Evolutionary conservation across 2,329 filamentous ascomycete genomes (phyloP), one percentile per base, ranked within the genome.

Genomic region (Pseudogymnoascus sp.): DNA sequence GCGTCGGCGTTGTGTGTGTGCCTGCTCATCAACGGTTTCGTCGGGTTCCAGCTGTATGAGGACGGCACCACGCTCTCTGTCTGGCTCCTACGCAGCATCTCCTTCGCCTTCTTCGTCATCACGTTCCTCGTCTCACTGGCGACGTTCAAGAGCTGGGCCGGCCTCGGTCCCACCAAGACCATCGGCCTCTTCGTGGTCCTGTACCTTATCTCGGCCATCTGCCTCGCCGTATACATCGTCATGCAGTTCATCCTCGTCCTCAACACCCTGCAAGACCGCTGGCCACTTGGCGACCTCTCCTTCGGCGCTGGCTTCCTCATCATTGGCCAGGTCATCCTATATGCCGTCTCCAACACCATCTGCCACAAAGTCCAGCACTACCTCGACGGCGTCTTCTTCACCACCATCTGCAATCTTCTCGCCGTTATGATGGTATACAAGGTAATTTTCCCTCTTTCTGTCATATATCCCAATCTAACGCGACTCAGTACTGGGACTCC

Each of bases 351-450:
- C 78, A 82, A 88, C 68, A 85, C 83, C 67, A 93, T 99, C 71
- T 99, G 95, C 79, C 83, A 88, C 61, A 84, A 85, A 56, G 86
- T 93, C 40, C 87, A 91, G 76, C 95, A 99, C 76, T 99, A 97
- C 74, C 78, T 99, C 59, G 95, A 99, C 72, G 93, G 93, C 0
- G 78, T 97, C 59, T 96, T 97, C 79, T 93, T 99, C 73, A 91
- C 92, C 4, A 97, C 93, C 0, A 87, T 93, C 63, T 95, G 92
- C 80, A 99, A 99, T 73, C 78, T 99, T 50, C 80, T 99, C 46
- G 91, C 88, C 11, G 93, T 99, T 66, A 99, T 99, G 95, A 99
- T 97, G 95, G 88, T 99, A 38, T 99, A 99, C 84, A 99, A 99
- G 89, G 91, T 88, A 76, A 66, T 79, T 72, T 46, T 53, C 60